Conservation (phyloP, 2,329 filamentous ascomycete species). For the Teratosphaeria epicoccoides region DNA sequence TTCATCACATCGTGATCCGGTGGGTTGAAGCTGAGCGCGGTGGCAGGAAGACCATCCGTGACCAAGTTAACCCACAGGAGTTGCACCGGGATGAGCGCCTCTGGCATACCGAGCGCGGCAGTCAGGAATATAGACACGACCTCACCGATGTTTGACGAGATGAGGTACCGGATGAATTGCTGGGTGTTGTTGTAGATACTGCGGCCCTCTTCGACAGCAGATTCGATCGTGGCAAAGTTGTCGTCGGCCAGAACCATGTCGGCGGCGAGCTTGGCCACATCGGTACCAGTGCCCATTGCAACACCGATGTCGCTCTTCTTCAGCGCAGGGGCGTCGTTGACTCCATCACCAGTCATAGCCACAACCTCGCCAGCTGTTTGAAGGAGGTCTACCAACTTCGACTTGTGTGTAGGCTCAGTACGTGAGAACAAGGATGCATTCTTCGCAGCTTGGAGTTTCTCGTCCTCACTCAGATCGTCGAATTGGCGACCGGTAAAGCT, state of each 20-base stretch:
- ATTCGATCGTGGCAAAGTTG: constrained; percentile 96
- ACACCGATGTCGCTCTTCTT: constrained; percentile 99
- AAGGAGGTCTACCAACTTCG: constrained; percentile 90
- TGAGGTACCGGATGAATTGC: constrained; percentile 97
- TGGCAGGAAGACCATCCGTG: constrained; percentile 91
- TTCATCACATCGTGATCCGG: constrained; percentile 98
- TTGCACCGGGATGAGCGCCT: constrained; percentile 92
- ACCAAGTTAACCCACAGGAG: constrained; percentile 98
- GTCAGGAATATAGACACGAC: constrained; percentile 98
- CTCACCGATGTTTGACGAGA: constrained; percentile 98
- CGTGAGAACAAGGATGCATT: constrained; percentile 87
- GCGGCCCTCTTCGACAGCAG: constrained; percentile 90
- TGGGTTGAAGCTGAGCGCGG: constrained; percentile 94
- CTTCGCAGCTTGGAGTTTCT: constrained; percentile 76
- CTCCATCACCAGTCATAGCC: constrained; percentile 97
- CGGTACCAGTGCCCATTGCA: constrained; percentile 95
- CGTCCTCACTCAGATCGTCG: constrained; percentile 65
- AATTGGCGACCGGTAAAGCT: constrained; percentile 94
- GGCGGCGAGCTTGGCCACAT: constrained; percentile 89
- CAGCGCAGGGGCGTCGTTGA: constrained; percentile 93
- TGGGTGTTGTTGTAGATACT: constrained; percentile 99
- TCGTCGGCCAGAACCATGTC: constrained; percentile 98
- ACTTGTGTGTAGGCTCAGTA: constrained; percentile 92
- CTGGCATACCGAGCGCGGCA: constrained; percentile 91
- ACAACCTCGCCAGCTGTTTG: constrained; percentile 90